Percentiles rank a stretch among this genome's conserved stretches.
phyloP scores from a whole-genome alignment of 2,329 filamentous ascomycete genomes.

The Penicillium verrucosum region DNA sequence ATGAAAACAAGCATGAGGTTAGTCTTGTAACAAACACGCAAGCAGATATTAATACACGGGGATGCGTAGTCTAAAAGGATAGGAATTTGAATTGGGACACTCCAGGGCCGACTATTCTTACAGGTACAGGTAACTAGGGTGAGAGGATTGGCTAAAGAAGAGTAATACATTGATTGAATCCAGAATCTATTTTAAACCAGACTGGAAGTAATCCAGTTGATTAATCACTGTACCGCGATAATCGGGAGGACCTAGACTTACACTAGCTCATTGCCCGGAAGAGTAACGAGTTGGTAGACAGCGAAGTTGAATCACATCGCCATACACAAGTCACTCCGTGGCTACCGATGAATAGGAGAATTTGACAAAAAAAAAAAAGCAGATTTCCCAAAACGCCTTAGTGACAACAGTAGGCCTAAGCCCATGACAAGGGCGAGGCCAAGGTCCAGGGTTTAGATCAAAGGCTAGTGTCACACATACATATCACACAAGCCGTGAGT shows the following conservation, averaged over 20 bases:
- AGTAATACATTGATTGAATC: background rate
- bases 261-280: background rate
- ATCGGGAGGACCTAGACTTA: background rate
- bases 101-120: background rate
- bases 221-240: background rate
- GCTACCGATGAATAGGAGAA: slow-evolving; percentile 16
- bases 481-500: slow-evolving; percentile 20
- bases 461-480: slow-evolving; percentile 11
- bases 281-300: background rate
- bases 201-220: background rate
- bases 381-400: background rate
- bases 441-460: slow-evolving; percentile 8
- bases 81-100: too few relatives aligned
- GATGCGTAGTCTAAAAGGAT: background rate
- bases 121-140: background rate
- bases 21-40: background rate
- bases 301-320: background rate
- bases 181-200: background rate
- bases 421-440: background rate
- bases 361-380: background rate
- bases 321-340: slow-evolving; percentile 8
- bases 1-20: background rate
- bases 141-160: background rate
- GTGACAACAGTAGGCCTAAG: background rate
- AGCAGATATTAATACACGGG: background rate